Conservation (phyloP, 345 rosid genomes). For the Garcia nutans region DNA sequence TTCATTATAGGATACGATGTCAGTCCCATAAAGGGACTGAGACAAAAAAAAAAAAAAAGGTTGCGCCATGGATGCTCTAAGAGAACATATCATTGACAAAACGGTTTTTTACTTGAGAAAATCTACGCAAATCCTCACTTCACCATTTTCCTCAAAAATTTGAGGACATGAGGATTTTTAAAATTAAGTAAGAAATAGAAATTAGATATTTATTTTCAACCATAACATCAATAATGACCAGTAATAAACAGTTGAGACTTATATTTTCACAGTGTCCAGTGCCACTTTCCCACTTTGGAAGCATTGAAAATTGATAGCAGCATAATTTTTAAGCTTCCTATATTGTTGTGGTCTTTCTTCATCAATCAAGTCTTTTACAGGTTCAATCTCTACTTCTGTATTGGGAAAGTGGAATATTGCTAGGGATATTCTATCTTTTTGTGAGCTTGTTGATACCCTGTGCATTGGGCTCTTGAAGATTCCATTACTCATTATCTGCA, state of each 20-base stretch:
- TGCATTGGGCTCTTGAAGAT: conserved; percentile 24
- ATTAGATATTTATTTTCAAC: too few species aligned
- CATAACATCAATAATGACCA: too few species aligned
- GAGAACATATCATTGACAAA: too few species aligned
- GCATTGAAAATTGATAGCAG: conserved; percentile 7
- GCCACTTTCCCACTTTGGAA: conserved; percentile 2
- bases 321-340: conserved; percentile 9
- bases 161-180: background rate
- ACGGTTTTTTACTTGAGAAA: too few species aligned
- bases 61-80: too few species aligned
- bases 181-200: background rate
- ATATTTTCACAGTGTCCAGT: background rate
- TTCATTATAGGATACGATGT: too few species aligned
- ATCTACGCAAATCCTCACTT: too few species aligned
- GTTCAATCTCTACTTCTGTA: conserved; percentile 18
- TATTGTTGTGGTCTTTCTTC: conserved; percentile 1
- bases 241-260: too few species aligned
- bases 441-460: conserved; percentile 14
- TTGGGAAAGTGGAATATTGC: conserved; percentile 12
- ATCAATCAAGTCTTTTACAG: background rate
- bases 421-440: conserved; percentile 17
- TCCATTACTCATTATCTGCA: conserved; percentile 18
- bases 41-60: too few species aligned
- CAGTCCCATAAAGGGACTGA: too few species aligned
- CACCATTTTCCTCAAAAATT: too few species aligned